Conservation (phyloP, 495 filamentous ascomycete species). For the Penicillium argentinense region DNA sequence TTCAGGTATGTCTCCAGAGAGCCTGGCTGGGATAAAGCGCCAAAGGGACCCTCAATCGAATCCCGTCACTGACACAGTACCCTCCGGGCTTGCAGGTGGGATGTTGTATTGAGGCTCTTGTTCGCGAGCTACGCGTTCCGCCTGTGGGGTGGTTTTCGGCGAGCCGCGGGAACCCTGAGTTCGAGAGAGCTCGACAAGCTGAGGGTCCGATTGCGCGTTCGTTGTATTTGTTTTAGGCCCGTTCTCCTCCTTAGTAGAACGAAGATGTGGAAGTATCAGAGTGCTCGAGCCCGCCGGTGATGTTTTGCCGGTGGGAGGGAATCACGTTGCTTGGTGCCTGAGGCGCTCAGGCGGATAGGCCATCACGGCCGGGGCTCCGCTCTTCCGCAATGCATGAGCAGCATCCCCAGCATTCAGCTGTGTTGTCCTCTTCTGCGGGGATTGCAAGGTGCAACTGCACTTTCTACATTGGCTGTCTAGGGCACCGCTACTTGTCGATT, state of each 20-base stretch:
- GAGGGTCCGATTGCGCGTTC: too few relatives aligned
- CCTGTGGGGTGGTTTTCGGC: slow-evolving; percentile 15
- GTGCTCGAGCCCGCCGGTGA: not conserved
- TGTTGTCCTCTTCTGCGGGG: not conserved
- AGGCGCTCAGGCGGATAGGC: slow-evolving; percentile 4
- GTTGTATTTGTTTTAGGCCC: not conserved
- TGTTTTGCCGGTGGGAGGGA: slow-evolving; percentile 10
- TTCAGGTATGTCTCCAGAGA: too few relatives aligned
- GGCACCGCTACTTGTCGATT: too few relatives aligned
- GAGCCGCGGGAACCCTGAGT: not conserved
- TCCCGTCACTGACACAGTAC: too few relatives aligned
- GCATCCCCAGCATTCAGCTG: not conserved
- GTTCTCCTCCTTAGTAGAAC: not conserved
- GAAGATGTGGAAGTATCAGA: not conserved
- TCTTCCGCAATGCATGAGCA: not conserved
- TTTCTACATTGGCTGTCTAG: too few relatives aligned
- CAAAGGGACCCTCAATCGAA: too few relatives aligned
- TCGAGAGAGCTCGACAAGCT: not conserved
- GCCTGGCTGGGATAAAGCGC: too few relatives aligned
- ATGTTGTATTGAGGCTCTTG: slow-evolving; percentile 6
- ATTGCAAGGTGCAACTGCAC: too few relatives aligned
- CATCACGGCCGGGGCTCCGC: not conserved
- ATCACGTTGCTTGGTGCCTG: slow-evolving; percentile 17
- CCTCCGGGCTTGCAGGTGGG: too few relatives aligned
- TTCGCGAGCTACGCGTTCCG: slow-evolving; percentile 3